Evolutionary conservation across 345 rosid genomes (phyloP), one percentile per base, ranked within the genome.

Genomic region (Trapa incisa): DNA sequence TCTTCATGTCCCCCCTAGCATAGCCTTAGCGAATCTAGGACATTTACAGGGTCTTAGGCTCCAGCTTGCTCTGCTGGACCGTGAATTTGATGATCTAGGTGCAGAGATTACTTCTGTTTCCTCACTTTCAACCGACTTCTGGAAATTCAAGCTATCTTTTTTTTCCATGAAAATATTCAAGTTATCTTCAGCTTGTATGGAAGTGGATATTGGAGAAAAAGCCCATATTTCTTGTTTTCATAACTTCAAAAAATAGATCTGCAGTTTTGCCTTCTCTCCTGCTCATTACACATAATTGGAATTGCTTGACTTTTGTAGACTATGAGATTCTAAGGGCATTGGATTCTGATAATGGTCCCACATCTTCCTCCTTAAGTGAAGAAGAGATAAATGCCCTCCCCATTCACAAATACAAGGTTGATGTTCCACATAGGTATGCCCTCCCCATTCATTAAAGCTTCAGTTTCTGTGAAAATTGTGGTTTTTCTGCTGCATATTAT

Each of bases 31-130:
- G 14, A 86, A 97, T 0, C 85, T 96, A 77, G 97, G 97, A 47
- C 87, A 89, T 58, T 75, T 94, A 48, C 97, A 94, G 76, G 99
- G 97, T 64, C 81, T 94, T 35, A 85, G 99, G 75, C 89, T 94
- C 73, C 99, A 94, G 76, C 91, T 94, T 72, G 96, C 99, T 67
- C 90, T 94, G 75, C 93, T 94, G 74, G 97, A 94, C 66, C 88
- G 87, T 64, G 97, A 94, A 71, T 94, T 94, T 75, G 93, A 94
- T 80, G 92, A 91, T 70, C 79, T 94, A 75, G 99, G 99, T 94
- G 54, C 14, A 22, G 22, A 6, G 22, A 22, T 22, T 10, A 8
- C 6, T 2, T 50, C 13, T 35, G 0, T 58, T 32, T 9, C 33
- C 22, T 4, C 1, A 58, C 5, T 58, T 35, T 58, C 36, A 58